Evolutionary conservation across 2,329 filamentous ascomycete genomes (phyloP).

Genomic region (Penicillium sp.): DNA sequence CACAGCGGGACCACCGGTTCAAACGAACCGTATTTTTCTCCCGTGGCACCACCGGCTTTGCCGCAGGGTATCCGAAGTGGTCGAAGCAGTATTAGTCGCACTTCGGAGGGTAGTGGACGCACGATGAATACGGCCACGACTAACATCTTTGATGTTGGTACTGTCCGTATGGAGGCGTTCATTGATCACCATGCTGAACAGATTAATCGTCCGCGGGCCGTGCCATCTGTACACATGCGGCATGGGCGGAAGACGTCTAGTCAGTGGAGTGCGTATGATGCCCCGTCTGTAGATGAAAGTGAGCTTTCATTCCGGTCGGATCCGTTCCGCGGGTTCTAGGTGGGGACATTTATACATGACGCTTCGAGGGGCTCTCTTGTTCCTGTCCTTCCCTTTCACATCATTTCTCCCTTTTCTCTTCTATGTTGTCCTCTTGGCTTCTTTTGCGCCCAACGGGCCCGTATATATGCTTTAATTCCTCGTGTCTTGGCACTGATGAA

Average conservation of each 20-base stretch:
- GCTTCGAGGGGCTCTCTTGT: too few species aligned
- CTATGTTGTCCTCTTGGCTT: background rate
- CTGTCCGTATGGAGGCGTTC: constrained; percentile 96
- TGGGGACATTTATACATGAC: background rate
- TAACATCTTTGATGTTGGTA: constrained; percentile 86
- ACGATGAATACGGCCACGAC: constrained; percentile 49
- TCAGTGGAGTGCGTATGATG: constrained; percentile 42
- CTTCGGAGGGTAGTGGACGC: constrained; percentile 54
- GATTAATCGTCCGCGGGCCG: constrained; percentile 32
- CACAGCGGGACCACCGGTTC: constrained; percentile 63
- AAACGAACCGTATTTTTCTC: constrained; percentile 59
- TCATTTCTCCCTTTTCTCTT: background rate
- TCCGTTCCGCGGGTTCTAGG: constrained; percentile 52
- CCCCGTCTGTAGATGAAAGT: constrained; percentile 40
- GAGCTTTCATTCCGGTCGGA: constrained; percentile 48
- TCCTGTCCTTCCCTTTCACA: background rate
- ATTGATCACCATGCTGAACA: constrained; percentile 60
- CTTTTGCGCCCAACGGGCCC: constrained; percentile 1
- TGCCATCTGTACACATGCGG: constrained; percentile 23
- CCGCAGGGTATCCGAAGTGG: constrained; percentile 38
- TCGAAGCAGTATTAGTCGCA: constrained; percentile 54
- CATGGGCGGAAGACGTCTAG: constrained; percentile 38
- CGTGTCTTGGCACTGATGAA: background rate
- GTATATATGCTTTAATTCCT: constrained; percentile 4
- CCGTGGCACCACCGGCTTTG: constrained; percentile 30